Evolutionary conservation across 2,329 filamentous ascomycete species (phyloP), one percentile per base, ranked within the genome.

Genomic region (Fusarium tuaranense): DNA sequence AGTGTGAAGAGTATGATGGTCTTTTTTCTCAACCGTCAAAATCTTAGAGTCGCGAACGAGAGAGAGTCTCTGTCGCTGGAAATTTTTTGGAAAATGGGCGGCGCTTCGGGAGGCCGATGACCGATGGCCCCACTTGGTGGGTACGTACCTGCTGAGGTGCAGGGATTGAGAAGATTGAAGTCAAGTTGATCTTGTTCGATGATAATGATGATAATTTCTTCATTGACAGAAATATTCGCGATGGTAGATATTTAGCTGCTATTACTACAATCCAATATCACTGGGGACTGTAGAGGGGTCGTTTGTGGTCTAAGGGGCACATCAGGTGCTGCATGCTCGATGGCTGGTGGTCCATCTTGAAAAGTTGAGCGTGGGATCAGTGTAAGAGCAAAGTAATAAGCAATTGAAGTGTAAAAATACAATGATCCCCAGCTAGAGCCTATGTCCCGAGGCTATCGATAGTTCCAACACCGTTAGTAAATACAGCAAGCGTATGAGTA

Each of bases 71-170:
- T 41, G 53, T 34, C 55, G 38, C 75, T 72, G 70, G 77, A 78
- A 76, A 73, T 78, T 79, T 79, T 79, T 78, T 75, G 74, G 78
- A 73, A 63, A 38, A 67, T 66, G 48, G 65, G 60, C 75, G 77
- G 73, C 66, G 63, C 69, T 64, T 70, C n/a, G 51, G 66, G 67
- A 68, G 65, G 71, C 73, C 76, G 71, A 72, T 65, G 69, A 55
- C 66, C 71, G 74, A 78, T 18, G 13, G 55, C 32, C 44, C 73
- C 73, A 69, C 72, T 46, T 39, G 2, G 38, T 16, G 22, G 48
- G 32, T 63, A 63, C 61, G 34, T 63, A 53, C 20, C 22, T 10
- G 10, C 3, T 4, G 1, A 27, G 7, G 3, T n/a, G 25, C 16
- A n/a, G 46, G 46, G 46, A n/a, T 51, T 2, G 44, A 6, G 7